These are phyloP conservation scores for Blakeslea trispora DNA, from an alignment of 371 early-diverging fungal genomes.

Conservation along the genomic window DNA sequence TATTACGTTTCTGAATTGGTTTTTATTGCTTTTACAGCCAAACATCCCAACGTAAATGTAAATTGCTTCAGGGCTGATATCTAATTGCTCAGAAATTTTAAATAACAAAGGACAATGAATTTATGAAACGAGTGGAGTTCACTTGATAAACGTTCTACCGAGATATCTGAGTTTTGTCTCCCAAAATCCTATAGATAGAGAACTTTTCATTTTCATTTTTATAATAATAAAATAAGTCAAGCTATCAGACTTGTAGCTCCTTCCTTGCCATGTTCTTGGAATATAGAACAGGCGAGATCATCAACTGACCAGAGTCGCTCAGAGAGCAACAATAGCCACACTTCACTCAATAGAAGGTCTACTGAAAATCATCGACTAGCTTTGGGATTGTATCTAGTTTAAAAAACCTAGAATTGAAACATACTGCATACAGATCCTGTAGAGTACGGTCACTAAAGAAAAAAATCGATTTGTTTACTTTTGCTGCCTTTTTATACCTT, in stretches of 20 bases:
- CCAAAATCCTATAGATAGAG: too few relatives aligned
- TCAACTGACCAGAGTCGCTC: slow-evolving; percentile 40
- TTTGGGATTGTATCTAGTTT: slow-evolving; percentile 48
- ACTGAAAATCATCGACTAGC: slow-evolving; percentile 48
- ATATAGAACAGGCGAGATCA: slow-evolving; percentile 50
- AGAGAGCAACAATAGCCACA: slow-evolving; percentile 30
- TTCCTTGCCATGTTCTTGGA: slow-evolving; percentile 47
- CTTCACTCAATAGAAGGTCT: slow-evolving; percentile 53
- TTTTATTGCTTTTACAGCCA: too few relatives aligned
- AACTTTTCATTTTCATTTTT: slow-evolving; percentile 21
- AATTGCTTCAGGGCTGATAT: too few relatives aligned
- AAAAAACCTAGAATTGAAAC: slow-evolving; percentile 51
- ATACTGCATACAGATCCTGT: slow-evolving; percentile 60
- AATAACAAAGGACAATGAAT: too few relatives aligned
- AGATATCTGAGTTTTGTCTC: too few relatives aligned
- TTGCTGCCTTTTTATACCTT: slow-evolving; percentile 24
- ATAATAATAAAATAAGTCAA: slow-evolving; percentile 20
- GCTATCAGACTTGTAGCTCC: slow-evolving; percentile 49
- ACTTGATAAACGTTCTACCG: too few relatives aligned
- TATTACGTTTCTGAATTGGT: too few relatives aligned
- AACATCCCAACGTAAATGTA: too few relatives aligned
- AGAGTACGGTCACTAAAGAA: slow-evolving; percentile 56
- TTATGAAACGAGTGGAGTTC: too few relatives aligned
- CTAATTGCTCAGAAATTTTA: too few relatives aligned
- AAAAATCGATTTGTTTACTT: slow-evolving; percentile 27